phyloP scores from a whole-genome alignment of 768 basidiomycete genomes.

The Mycena albidolilacea region DNA sequence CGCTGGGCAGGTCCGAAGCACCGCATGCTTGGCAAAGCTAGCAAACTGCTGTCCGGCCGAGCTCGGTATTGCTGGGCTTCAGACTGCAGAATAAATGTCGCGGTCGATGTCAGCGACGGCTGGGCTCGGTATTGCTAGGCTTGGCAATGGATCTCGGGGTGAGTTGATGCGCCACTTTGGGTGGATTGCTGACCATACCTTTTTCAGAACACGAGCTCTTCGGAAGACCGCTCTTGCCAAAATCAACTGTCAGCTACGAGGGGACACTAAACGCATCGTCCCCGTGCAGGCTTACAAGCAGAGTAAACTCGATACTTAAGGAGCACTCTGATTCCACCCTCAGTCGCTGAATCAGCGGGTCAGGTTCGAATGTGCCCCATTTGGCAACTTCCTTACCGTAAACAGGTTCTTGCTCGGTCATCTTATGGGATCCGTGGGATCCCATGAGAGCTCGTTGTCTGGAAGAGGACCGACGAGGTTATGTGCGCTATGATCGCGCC shows the following conservation, averaged over 20 bases:
- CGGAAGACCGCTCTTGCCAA: neutral
- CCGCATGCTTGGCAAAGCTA: too few relatives aligned
- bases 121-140: conserved; percentile 23
- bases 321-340: neutral
- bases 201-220: neutral
- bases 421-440: conserved; percentile 12
- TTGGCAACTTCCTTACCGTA: conserved; percentile 9
- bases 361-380: neutral
- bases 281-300: neutral
- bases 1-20: too few relatives aligned
- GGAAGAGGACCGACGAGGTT: neutral
- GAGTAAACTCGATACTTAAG: neutral
- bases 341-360: conserved; percentile 1
- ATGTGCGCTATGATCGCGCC: neutral
- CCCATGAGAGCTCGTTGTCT: conserved; percentile 12
- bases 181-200: neutral
- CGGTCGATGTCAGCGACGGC: neutral
- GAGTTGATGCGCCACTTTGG: too few relatives aligned
- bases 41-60: too few relatives aligned
- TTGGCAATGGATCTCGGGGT: neutral
- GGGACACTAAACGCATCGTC: neutral
- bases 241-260: neutral
- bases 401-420: conserved; percentile 10
- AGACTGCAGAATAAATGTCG: too few relatives aligned
- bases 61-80: conserved; percentile 27